These are phyloP conservation scores for Aphanomyces stellatus DNA, from an alignment of 352 stramenopile species.

Conservation along the genomic window DNA sequence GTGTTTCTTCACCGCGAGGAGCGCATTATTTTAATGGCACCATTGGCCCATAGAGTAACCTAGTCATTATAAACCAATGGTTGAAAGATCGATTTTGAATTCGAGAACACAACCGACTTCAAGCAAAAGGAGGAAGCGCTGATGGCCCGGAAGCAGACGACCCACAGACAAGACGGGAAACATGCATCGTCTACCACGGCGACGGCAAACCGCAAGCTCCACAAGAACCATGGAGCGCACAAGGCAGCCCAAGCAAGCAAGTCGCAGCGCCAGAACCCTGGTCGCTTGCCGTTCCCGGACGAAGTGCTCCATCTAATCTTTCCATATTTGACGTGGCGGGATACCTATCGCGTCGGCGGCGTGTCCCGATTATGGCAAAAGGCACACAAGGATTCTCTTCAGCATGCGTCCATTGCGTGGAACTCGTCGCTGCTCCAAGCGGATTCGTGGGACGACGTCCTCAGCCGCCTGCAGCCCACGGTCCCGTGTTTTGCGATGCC, in stretches of 20 bases:
- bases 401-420: slow-evolving; percentile 7
- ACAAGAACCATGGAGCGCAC: too few species aligned
- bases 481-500: slow-evolving; percentile 5
- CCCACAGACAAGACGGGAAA: too few species aligned
- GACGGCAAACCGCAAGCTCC: not conserved
- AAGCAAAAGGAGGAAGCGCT: not conserved
- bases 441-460: slow-evolving; percentile 14
- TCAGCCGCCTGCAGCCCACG: not conserved
- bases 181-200: not conserved
- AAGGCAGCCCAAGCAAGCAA: not conserved
- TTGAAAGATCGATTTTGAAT: not conserved
- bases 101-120: too few species aligned
- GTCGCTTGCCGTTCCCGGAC: slow-evolving; percentile 8
- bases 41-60: too few species aligned
- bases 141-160: not conserved
- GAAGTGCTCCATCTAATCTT: slow-evolving; percentile 13
- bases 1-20: too few species aligned
- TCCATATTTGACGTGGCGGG: slow-evolving; percentile 13
- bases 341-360: not conserved
- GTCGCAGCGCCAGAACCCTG: not conserved
- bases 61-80: too few species aligned
- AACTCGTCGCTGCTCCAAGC: not conserved
- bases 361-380: slow-evolving; percentile 7
- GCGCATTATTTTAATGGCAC: too few species aligned
- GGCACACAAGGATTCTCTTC: not conserved